phyloP scores from a whole-genome alignment of 1,139 yeast species.

The Arxiozyma telluris region DNA sequence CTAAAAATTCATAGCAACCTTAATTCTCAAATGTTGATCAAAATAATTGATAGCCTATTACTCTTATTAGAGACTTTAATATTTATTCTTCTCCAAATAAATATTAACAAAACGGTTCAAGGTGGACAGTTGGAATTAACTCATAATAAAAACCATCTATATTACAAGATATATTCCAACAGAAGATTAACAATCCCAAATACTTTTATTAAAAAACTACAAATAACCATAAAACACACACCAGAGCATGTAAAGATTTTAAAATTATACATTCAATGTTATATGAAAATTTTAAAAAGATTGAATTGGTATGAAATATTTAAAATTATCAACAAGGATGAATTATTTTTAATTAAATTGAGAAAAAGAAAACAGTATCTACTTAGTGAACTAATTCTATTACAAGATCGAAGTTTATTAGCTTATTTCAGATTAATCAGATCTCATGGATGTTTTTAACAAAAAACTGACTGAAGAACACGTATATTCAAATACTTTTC shows the following conservation, averaged over 20 bases:
- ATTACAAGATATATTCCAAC: background rate
- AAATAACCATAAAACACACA: background rate
- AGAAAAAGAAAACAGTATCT: constrained; percentile 1
- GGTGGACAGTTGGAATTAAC: background rate
- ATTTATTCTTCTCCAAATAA: background rate
- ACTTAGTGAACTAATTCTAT: background rate
- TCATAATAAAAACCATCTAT: background rate
- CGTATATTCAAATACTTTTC: background rate
- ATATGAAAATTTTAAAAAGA: background rate
- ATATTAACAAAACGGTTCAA: background rate
- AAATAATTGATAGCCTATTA: background rate
- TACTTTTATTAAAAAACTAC: background rate
- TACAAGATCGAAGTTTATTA: background rate
- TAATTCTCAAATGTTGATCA: background rate
- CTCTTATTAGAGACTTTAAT: background rate
- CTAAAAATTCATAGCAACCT: background rate
- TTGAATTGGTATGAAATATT: background rate
- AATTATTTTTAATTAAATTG: background rate
- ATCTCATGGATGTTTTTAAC: background rate
- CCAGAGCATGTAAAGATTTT: background rate
- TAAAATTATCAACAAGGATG: background rate
- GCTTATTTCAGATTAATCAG: background rate
- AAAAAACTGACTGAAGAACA: no score
- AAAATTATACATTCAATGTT: background rate
- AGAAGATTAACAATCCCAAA: background rate